Conservation (phyloP, 805 yeast genomes). For the Priceomyces fermenticarens region DNA sequence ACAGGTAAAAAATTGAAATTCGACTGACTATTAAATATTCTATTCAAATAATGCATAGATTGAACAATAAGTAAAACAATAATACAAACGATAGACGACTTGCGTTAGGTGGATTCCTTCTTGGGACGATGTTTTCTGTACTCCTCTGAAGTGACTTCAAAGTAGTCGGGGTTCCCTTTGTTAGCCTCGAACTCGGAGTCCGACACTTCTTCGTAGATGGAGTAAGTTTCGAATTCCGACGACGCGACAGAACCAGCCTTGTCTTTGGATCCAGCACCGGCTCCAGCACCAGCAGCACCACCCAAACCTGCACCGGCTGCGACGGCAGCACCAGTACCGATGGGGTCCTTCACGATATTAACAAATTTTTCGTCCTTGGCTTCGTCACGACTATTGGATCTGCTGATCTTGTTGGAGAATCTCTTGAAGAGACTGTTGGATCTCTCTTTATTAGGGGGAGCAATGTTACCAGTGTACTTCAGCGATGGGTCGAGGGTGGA, state of each 20-base stretch:
- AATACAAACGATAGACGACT: background rate
- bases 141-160: slow-evolving; percentile 32
- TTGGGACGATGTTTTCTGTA: slow-evolving; percentile 14
- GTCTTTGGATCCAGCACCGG: background rate
- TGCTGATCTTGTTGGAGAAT: slow-evolving; percentile 6
- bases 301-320: slow-evolving; percentile 1
- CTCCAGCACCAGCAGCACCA: slow-evolving; percentile 4
- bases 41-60: background rate
- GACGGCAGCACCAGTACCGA: background rate
- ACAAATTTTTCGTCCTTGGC: background rate
- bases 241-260: background rate
- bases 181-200: slow-evolving; percentile 45
- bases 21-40: slow-evolving; percentile 31
- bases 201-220: slow-evolving; percentile 47
- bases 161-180: slow-evolving; percentile 48
- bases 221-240: slow-evolving; percentile 19
- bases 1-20: slow-evolving; percentile 84
- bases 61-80: slow-evolving; percentile 1
- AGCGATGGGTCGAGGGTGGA: no score
- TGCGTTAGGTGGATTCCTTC: background rate
- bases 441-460: background rate
- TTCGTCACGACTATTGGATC: slow-evolving; percentile 1
- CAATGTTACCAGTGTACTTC: no score
- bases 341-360: background rate
- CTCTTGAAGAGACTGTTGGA: slow-evolving; percentile 9